Conservation (phyloP, 2,329 filamentous ascomycete genomes). For the Chalaropsis thielavioides region DNA sequence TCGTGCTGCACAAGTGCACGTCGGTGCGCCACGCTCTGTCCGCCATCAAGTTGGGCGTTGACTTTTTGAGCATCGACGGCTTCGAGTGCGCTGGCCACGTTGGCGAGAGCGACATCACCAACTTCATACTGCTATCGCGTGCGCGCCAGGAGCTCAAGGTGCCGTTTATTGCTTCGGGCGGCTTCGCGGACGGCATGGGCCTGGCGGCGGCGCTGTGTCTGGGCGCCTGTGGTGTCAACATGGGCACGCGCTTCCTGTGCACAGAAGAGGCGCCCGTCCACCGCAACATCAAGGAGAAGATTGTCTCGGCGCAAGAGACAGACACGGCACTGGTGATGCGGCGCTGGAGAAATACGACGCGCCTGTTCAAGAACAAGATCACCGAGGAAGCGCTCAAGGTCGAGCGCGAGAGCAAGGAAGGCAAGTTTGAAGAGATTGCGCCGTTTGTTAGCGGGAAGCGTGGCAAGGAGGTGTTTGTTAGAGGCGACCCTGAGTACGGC, state of each 20-base stretch:
- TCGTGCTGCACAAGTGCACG: conserved; percentile 92
- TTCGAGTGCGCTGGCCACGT: conserved; percentile 94
- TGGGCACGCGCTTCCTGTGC: conserved; percentile 97
- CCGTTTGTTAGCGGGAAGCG: conserved; percentile 80
- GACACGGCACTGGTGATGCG: conserved; percentile 81
- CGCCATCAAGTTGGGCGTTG: conserved; percentile 85
- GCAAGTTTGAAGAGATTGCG: conserved; percentile 80
- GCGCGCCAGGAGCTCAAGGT: conserved; percentile 71
- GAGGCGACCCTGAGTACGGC: conserved; percentile 79
- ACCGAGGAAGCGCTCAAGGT: conserved; percentile 65
- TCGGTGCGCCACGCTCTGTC: conserved; percentile 86
- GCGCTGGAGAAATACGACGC: conserved; percentile 82
- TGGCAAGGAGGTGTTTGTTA: conserved; percentile 79
- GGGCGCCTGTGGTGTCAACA: conserved; percentile 90
- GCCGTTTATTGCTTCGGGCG: conserved; percentile 90
- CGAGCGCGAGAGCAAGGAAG: conserved; percentile 66
- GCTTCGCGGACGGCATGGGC: conserved; percentile 88
- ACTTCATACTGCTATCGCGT: conserved; percentile 73
- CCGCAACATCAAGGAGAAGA: conserved; percentile 81
- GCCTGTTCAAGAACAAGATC: conserved; percentile 84
- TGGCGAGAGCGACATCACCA: conserved; percentile 75
- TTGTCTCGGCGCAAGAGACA: conserved; percentile 75
- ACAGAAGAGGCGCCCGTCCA: conserved; percentile 89
- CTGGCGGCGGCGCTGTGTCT: conserved; percentile 80
- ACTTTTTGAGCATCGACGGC: conserved; percentile 92